Evolutionary conservation across 345 rosid genomes (phyloP).

Genomic region (Acer yangbiense): DNA sequence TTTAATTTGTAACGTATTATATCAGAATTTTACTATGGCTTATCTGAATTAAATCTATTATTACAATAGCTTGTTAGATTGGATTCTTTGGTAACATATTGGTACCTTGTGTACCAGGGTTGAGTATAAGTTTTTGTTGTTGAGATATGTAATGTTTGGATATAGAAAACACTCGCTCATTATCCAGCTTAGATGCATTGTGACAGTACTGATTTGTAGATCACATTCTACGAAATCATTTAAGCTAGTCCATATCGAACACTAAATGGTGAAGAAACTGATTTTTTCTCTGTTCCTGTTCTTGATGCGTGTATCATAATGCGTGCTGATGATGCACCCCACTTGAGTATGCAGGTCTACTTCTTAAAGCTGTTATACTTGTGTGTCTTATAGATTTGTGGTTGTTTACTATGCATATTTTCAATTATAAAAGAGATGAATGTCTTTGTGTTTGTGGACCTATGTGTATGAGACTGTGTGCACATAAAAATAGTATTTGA

Average conservation of each 20-base stretch:
- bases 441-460: neutral
- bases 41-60: neutral
- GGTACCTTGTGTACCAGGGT: neutral
- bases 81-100: neutral
- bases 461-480: neutral
- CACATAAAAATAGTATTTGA: neutral
- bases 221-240: constrained; percentile 83
- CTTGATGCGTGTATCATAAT: constrained; percentile 94
- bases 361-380: constrained; percentile 3
- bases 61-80: neutral
- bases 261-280: constrained; percentile 81
- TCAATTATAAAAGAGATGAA: neutral
- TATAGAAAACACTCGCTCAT: neutral
- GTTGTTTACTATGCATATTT: neutral
- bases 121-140: neutral
- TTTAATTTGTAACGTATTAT: neutral
- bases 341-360: constrained; percentile 70
- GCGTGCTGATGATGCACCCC: constrained; percentile 94
- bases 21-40: neutral
- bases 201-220: neutral
- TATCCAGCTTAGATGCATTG: neutral
- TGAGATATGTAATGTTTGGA: neutral
- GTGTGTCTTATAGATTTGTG: neutral
- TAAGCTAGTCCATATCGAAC: constrained; percentile 81
- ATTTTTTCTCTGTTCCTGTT: constrained; percentile 95